phyloP scores from a whole-genome alignment of 2,329 filamentous ascomycete species.

The Aspergillus chevalieri region DNA sequence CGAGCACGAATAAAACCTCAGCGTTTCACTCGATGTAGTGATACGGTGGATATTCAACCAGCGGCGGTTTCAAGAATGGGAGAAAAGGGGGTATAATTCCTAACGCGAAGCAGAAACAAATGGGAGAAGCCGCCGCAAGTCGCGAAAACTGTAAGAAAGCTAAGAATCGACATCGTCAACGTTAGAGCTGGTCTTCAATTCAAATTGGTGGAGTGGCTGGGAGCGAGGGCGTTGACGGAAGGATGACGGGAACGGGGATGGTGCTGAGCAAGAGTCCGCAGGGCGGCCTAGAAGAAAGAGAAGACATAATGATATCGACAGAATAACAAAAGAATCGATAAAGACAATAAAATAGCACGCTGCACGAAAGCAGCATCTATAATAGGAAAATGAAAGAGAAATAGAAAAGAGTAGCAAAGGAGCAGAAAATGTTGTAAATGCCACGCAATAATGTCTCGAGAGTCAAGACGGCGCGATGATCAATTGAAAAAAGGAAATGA shows the following conservation, averaged over 20 bases:
- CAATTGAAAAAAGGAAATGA: too few species aligned
- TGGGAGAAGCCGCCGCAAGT: conserved; percentile 2
- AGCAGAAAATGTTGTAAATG: conserved; percentile 2
- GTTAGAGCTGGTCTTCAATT: conserved; percentile 26
- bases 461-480: conserved; percentile 12
- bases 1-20: background rate
- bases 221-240: conserved; percentile 16
- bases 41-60: background rate
- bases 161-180: conserved; percentile 34
- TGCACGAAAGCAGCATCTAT: background rate
- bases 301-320: conserved; percentile 1
- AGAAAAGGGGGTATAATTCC: background rate
- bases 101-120: background rate
- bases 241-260: conserved; percentile 15
- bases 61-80: background rate
- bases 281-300: conserved; percentile 10
- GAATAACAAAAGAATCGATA: conserved; percentile 8
- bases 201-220: conserved; percentile 14
- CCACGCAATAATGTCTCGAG: conserved; percentile 10
- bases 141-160: conserved; percentile 18
- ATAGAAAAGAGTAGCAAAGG: conserved; percentile 5
- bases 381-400: conserved; percentile 7
- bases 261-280: conserved; percentile 16
- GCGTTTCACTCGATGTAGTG: conserved; percentile 1
- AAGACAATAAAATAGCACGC: conserved; percentile 2